Evolutionary conservation across 176 grass and related monocot species (phyloP).

Genomic region (Urochloa ruziziensis): DNA sequence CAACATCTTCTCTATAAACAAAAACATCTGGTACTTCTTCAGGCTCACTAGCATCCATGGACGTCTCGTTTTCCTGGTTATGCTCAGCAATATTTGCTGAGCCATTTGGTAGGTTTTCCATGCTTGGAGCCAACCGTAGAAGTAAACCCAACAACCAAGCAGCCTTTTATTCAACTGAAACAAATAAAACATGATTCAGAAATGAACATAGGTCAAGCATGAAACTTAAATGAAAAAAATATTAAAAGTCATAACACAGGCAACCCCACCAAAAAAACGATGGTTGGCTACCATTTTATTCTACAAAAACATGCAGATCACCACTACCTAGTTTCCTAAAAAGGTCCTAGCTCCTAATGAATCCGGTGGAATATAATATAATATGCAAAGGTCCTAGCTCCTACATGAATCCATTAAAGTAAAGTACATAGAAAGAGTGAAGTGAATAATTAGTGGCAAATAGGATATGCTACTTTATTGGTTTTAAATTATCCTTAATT

Average conservation of each 20-base stretch:
- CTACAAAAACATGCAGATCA: background rate
- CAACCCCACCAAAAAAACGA: background rate
- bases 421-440: background rate
- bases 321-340: background rate
- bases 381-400: background rate
- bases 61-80: constrained; percentile 25
- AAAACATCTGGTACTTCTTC: constrained; percentile 42
- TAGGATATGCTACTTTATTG: background rate
- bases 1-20: constrained; percentile 86
- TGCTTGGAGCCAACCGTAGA: constrained; percentile 23
- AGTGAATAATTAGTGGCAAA: background rate
- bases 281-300: background rate
- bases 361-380: background rate
- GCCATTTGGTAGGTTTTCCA: constrained; percentile 41
- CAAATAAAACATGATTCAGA: background rate
- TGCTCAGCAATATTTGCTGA: constrained; percentile 20
- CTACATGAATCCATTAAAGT: background rate
- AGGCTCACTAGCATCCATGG: constrained; percentile 18
- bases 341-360: no score
- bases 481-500: background rate
- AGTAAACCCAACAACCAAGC: background rate
- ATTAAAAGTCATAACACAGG: background rate
- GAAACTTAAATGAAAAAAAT: background rate
- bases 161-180: constrained; percentile 32
- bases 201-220: background rate